These are phyloP conservation scores for Astraeus odoratus DNA, from an alignment of 768 basidiomycete genomes.

Conservation along the genomic window DNA sequence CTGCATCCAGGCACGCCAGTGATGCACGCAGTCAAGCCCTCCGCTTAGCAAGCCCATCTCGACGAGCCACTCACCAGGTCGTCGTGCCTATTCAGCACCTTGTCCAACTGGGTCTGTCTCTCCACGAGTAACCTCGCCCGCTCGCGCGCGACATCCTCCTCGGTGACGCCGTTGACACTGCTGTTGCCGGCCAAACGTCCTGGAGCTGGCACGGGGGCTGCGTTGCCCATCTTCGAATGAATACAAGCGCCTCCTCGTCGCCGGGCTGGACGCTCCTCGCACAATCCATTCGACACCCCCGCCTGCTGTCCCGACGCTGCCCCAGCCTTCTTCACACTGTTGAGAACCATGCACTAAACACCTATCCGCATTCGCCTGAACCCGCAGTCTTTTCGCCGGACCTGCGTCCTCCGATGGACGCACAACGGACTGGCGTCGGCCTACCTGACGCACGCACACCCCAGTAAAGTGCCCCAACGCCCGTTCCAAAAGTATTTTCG, in stretches of 20 bases:
- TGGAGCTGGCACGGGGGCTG: background rate
- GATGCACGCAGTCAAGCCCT: slow-evolving; percentile 1
- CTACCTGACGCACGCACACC: too few relatives aligned
- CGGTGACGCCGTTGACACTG: background rate
- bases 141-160: slow-evolving; percentile 26
- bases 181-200: background rate
- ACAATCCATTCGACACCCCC: background rate
- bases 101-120: slow-evolving; percentile 53
- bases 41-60: too few relatives aligned
- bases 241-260: background rate
- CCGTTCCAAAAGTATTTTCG: too few relatives aligned
- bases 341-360: background rate
- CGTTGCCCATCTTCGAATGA: background rate
- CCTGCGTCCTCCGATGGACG: background rate
- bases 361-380: background rate
- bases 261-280: background rate
- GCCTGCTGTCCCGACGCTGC: background rate
- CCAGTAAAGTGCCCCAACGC: too few relatives aligned
- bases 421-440: too few relatives aligned
- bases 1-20: slow-evolving; percentile 31
- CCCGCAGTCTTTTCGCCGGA: background rate
- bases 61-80: slow-evolving; percentile 56
- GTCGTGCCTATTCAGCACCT: slow-evolving; percentile 62
- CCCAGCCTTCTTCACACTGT: background rate
- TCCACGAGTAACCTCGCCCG: slow-evolving; percentile 45